Percentiles rank a stretch among this genome's conserved stretches.
These are phyloP conservation scores for Cytospora piceicola DNA, from an alignment of 2,329 filamentous ascomycete genomes.

Conservation along the genomic window DNA sequence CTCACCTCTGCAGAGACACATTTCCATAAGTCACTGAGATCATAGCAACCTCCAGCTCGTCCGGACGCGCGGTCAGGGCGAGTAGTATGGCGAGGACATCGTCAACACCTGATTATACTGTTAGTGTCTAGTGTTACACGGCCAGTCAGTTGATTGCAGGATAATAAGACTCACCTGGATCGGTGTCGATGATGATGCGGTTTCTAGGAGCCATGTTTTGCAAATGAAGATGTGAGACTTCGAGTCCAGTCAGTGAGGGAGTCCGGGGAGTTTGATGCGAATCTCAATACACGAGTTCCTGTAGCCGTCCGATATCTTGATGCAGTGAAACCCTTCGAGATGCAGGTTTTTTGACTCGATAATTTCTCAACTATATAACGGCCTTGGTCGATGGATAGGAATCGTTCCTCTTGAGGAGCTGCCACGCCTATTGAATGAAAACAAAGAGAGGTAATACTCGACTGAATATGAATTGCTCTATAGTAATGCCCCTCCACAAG, in stretches of 20 bases:
- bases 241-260: conserved; percentile 9
- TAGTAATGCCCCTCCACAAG: not conserved
- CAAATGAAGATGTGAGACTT: conserved; percentile 4
- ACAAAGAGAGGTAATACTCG: not conserved
- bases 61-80: conserved; percentile 77
- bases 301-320: conserved; percentile 12
- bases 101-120: conserved; percentile 69
- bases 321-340: conserved; percentile 13
- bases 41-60: conserved; percentile 84
- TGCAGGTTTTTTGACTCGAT: not conserved
- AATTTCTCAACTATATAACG: conserved; percentile 1
- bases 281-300: conserved; percentile 2
- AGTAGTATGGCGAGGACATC: conserved; percentile 88
- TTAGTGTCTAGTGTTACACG: conserved; percentile 24
- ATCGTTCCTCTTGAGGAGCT: not conserved
- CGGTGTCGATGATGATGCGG: conserved; percentile 93
- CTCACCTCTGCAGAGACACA: conserved; percentile 79
- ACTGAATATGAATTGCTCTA: not conserved
- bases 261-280: conserved; percentile 8
- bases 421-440: not conserved
- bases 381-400: not conserved
- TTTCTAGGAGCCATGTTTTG: conserved; percentile 65
- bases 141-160: not conserved
- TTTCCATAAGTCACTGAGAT: conserved; percentile 94
- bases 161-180: conserved; percentile 65